Conservation (phyloP, 169 alveolate species). For the Toxoplasma gondii region DNA sequence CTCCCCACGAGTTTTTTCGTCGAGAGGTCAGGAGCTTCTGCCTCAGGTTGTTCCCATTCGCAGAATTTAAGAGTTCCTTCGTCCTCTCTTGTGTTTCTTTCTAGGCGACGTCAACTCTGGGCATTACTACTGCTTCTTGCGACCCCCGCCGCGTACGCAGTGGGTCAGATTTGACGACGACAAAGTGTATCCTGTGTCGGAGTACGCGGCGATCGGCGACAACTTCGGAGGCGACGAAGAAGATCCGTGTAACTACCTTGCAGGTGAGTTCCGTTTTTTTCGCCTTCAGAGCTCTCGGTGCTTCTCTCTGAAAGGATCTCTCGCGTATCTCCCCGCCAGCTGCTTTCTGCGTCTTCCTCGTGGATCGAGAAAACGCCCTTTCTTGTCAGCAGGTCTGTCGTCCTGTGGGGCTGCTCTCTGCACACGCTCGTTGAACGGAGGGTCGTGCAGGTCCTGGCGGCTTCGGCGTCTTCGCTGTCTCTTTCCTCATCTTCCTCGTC, state of each 20-base stretch:
- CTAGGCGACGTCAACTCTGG: slow-evolving; percentile 94
- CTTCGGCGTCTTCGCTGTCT: too few relatives aligned
- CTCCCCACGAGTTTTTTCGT: too few relatives aligned
- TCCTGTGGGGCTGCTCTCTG: too few relatives aligned
- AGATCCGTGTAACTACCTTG: slow-evolving; percentile 78
- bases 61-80: too few relatives aligned
- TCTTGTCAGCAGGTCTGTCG: too few relatives aligned
- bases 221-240: slow-evolving; percentile 92
- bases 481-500: too few relatives aligned
- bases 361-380: background rate
- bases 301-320: too few relatives aligned
- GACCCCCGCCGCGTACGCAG: slow-evolving; percentile 79
- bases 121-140: slow-evolving; percentile 94
- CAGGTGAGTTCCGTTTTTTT: slow-evolving; percentile 33
- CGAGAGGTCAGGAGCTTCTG: too few relatives aligned
- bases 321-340: background rate
- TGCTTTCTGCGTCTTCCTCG: too few relatives aligned
- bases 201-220: slow-evolving; percentile 85
- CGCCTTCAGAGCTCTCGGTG: background rate
- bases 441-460: too few relatives aligned
- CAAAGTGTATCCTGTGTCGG: slow-evolving; percentile 85
- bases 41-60: too few relatives aligned
- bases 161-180: slow-evolving; percentile 94
- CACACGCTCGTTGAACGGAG: too few relatives aligned
- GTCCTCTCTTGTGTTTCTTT: background rate